Evolutionary conservation across 352 stramenopile genomes (phyloP), one percentile per base, ranked within the genome.

Genomic region (Aphanomyces invadans): DNA sequence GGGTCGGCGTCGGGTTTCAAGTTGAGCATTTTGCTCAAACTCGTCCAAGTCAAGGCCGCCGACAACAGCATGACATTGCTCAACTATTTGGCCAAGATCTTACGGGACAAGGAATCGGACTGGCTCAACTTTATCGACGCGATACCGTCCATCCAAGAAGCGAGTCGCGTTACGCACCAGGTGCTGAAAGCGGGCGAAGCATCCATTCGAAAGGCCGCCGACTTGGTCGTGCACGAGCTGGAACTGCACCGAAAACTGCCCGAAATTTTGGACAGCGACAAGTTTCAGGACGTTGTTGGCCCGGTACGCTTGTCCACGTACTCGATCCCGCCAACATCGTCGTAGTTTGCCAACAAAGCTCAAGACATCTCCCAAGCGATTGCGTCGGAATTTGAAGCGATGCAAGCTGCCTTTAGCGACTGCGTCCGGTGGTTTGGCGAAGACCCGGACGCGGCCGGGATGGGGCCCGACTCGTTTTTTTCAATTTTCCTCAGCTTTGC

Each of bases 1-100:
- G 89, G 90, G 38, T 83, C 81, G 28, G 89, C 88, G 12, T 91
- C 88, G 66, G 90, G 89, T 1, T 97, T 97, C 75, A 81, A 83
- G 11, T 66, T 97, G 42, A 92, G 76, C 52, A 92, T 92, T 60
- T 65, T 97, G 49, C 73, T 86, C 28, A 97, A 97, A 74, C 73
- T 97, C 25, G 85, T 87, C 68, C 84, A 92, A 25, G 87, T 96
- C 9, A 92, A 92, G 63, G 84, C 84, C 5, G 78, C 70, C 26
- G 82, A 91, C 57, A 93, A 93, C 67, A 89, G 81, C 26, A 89
- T 87, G 48, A 93, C 83, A 28, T 62, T 93, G 66, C 72, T 93
- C 9, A 89, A 93, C 68, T 90, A 91, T 61, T 73, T 90, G 19
- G 84, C 83, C 11, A 79, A 85, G 57, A 64, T 91, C 15, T 65